A percentile compares a stretch with the other conserved stretches of the same genome.
Conservation (phyloP, 2,329 filamentous ascomycete species). For the Lachnellula subtilissima region DNA sequence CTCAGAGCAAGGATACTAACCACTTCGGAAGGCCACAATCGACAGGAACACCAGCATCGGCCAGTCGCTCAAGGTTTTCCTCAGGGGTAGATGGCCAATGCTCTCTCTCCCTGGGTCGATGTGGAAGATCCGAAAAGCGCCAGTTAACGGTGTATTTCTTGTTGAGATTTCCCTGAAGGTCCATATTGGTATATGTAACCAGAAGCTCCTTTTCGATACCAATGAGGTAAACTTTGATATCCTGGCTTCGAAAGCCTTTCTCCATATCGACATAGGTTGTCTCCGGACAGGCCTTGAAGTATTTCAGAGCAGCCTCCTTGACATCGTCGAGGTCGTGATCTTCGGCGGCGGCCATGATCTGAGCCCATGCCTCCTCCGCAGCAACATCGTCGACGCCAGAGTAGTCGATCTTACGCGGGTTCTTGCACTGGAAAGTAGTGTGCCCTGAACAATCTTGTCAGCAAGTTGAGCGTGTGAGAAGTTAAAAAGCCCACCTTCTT, state of each 20-base stretch:
- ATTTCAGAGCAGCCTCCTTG: slow-evolving; percentile 55
- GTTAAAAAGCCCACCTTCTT: slow-evolving; percentile 45
- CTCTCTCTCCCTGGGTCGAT: slow-evolving; percentile 53
- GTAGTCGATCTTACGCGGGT: slow-evolving; percentile 54
- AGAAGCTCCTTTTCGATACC: slow-evolving; percentile 54
- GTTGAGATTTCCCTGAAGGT: slow-evolving; percentile 62
- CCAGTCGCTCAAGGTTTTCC: slow-evolving; percentile 61
- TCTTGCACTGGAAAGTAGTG: slow-evolving; percentile 49
- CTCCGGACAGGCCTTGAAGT: slow-evolving; percentile 55
- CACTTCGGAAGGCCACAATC: slow-evolving; percentile 57
- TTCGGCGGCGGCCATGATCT: slow-evolving; percentile 47
- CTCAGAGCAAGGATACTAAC: neutral
- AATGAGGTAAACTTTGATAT: slow-evolving; percentile 56
- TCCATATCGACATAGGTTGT: slow-evolving; percentile 59
- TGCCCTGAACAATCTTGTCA: slow-evolving; percentile 44
- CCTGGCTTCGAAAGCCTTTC: slow-evolving; percentile 49
- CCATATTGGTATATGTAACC: slow-evolving; percentile 62
- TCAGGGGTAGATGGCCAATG: slow-evolving; percentile 54
- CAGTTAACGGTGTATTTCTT: slow-evolving; percentile 62
- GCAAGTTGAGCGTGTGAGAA: neutral
- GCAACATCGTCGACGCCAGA: slow-evolving; percentile 43
- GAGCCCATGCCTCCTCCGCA: slow-evolving; percentile 54
- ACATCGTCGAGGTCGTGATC: slow-evolving; percentile 58
- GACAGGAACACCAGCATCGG: slow-evolving; percentile 60
- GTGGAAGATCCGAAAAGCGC: slow-evolving; percentile 53